A percentile compares a stretch with the other conserved stretches of the same genome.
phyloP scores from a whole-genome alignment of 2,329 filamentous ascomycete genomes.

The Pseudogymnoascus sp. region DNA sequence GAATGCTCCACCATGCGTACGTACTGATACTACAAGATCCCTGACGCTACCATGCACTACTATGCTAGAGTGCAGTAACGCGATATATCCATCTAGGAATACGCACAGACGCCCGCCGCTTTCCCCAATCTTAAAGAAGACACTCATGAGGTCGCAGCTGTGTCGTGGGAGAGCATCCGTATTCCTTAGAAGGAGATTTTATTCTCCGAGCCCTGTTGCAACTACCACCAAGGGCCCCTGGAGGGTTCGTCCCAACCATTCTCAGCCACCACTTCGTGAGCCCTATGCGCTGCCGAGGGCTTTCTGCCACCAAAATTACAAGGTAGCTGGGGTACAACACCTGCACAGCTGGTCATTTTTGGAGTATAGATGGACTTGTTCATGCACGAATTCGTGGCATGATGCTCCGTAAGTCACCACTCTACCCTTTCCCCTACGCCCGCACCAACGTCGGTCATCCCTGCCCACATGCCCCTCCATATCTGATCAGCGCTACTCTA shows the following conservation, averaged over 20 bases:
- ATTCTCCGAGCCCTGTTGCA: conserved; percentile 3
- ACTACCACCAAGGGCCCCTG: not conserved
- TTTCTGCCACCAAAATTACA: not conserved
- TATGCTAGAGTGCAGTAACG: conserved; percentile 2
- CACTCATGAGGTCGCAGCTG: conserved; percentile 6
- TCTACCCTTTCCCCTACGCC: conserved; percentile 22
- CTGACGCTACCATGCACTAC: not conserved
- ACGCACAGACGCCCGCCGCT: not conserved
- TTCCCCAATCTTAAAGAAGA: conserved; percentile 5
- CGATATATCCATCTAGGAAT: conserved; percentile 2
- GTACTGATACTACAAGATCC: not conserved
- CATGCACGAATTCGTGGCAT: conserved; percentile 34
- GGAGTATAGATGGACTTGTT: conserved; percentile 25
- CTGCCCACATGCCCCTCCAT: conserved; percentile 25
- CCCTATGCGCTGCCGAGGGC: not conserved
- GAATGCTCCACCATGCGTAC: conserved; percentile 1
- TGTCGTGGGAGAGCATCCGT: conserved; percentile 12
- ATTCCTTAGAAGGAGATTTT: conserved; percentile 5
- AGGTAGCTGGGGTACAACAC: not conserved
- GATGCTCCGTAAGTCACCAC: conserved; percentile 16
- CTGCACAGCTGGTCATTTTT: not conserved
- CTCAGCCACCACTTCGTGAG: not conserved
- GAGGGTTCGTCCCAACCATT: conserved; percentile 5
- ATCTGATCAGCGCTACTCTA: conserved; percentile 23
- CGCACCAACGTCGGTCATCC: conserved; percentile 24